phyloP scores from a whole-genome alignment of 2,329 filamentous ascomycete species.

The Aureobasidium sp. region DNA sequence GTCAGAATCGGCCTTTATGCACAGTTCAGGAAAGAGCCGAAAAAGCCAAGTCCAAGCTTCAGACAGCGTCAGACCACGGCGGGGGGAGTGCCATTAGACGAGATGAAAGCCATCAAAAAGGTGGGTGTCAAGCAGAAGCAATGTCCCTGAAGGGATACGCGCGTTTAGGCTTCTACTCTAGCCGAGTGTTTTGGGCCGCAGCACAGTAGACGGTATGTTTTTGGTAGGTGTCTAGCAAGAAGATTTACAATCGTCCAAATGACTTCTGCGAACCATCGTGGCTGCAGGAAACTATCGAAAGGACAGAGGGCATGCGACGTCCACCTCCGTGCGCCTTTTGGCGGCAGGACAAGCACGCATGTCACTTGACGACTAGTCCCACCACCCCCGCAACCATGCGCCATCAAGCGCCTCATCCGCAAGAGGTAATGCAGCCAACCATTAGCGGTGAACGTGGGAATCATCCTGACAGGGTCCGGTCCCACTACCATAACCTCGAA shows the following conservation, averaged over 20 bases:
- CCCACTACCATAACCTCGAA: constrained; percentile 12
- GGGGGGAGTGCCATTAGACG: constrained; percentile 14
- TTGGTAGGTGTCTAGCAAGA: neutral
- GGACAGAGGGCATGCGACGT: constrained; percentile 10
- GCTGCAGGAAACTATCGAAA: constrained; percentile 16
- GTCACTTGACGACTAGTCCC: constrained; percentile 16
- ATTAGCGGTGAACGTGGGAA: constrained; percentile 16
- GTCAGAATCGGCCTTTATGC: neutral
- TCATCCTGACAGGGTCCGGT: constrained; percentile 15
- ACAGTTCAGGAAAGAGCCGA: constrained; percentile 14
- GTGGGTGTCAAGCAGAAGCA: constrained; percentile 15
- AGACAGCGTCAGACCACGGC: constrained; percentile 12
- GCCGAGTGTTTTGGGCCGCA: neutral
- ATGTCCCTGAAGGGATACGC: constrained; percentile 4
- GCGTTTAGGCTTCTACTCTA: constrained; percentile 1
- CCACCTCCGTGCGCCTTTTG: neutral
- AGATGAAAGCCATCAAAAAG: constrained; percentile 11
- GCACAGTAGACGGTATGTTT: neutral
- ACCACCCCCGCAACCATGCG: constrained; percentile 16
- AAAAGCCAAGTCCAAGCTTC: constrained; percentile 11
- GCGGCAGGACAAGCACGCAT: constrained; percentile 13
- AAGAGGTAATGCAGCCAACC: constrained; percentile 17
- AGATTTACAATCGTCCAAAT: neutral
- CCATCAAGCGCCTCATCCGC: constrained; percentile 15
- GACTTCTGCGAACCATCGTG: constrained; percentile 15